Conservation (phyloP, 2,329 filamentous ascomycete species). For the Aspergillus pseudoglaucus region DNA sequence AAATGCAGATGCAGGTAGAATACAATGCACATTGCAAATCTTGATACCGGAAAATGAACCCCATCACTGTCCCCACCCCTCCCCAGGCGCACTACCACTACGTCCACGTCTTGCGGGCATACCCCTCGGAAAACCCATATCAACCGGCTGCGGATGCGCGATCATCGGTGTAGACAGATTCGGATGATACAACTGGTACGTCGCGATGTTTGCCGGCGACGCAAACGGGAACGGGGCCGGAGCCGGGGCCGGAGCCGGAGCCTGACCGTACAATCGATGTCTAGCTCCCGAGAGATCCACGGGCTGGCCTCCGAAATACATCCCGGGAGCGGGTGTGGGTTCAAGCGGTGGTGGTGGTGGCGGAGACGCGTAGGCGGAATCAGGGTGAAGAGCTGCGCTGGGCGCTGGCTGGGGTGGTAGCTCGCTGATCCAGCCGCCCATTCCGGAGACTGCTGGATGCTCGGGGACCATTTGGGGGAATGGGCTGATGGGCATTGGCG, state of each 20-base stretch:
- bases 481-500: slow-evolving; percentile 4
- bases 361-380: slow-evolving; percentile 12
- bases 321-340: background rate
- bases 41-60: too few relatives aligned
- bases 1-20: too few relatives aligned
- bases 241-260: background rate
- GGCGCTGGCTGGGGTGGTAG: background rate
- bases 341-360: slow-evolving; percentile 10
- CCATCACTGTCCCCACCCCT: too few relatives aligned
- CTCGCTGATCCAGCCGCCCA: slow-evolving; percentile 18
- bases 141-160: slow-evolving; percentile 12
- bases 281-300: slow-evolving; percentile 26
- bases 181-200: slow-evolving; percentile 21
- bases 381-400: slow-evolving; percentile 12
- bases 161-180: slow-evolving; percentile 24
- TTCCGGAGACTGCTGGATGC: slow-evolving; percentile 13
- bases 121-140: slow-evolving; percentile 11
- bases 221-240: slow-evolving; percentile 8
- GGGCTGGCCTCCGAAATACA: slow-evolving; percentile 23
- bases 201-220: slow-evolving; percentile 8
- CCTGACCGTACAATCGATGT: slow-evolving; percentile 15
- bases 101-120: slow-evolving; percentile 16
- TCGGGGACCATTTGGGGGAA: slow-evolving; percentile 10
- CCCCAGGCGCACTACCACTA: slow-evolving; percentile 19
- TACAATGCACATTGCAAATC: too few relatives aligned